These are phyloP conservation scores for Uncinocarpus reesii DNA, from an alignment of 2,329 filamentous ascomycete genomes.

Conservation along the genomic window DNA sequence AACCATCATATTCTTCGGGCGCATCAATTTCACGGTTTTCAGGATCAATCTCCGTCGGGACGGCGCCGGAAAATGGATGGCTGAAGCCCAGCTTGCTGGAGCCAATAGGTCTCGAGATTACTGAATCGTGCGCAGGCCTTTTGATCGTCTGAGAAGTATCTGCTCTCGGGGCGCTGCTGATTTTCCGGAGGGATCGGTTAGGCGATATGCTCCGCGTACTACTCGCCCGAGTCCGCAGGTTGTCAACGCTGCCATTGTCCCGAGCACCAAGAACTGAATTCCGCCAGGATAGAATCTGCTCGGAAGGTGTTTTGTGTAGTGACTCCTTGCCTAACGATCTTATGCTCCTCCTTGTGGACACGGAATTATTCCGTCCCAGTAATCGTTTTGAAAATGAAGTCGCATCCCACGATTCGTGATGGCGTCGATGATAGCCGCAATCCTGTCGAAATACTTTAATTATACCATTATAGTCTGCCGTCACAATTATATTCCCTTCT, in stretches of 20 bases:
- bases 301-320: constrained; percentile 45
- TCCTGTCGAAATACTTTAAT: constrained; percentile 96
- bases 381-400: constrained; percentile 65
- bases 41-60: constrained; percentile 2
- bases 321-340: constrained; percentile 37
- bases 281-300: constrained; percentile 81
- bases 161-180: constrained; percentile 3
- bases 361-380: constrained; percentile 45
- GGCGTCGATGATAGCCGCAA: constrained; percentile 71
- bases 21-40: neutral
- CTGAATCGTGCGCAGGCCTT: neutral
- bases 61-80: constrained; percentile 13
- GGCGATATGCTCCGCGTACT: constrained; percentile 41
- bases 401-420: constrained; percentile 66
- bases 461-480: constrained; percentile 73
- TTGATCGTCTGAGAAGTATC: constrained; percentile 18
- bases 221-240: constrained; percentile 22
- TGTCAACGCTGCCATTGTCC: constrained; percentile 42
- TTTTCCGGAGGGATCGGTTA: constrained; percentile 31
- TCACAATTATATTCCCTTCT: constrained; percentile 83
- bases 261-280: constrained; percentile 51
- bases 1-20: neutral
- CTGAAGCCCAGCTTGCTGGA: neutral
- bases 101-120: neutral
- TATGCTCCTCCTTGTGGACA: constrained; percentile 46